Evolutionary conservation across 805 yeast genomes (phyloP), one percentile per base, ranked within the genome.

Genomic region (Clavispora asparagi): DNA sequence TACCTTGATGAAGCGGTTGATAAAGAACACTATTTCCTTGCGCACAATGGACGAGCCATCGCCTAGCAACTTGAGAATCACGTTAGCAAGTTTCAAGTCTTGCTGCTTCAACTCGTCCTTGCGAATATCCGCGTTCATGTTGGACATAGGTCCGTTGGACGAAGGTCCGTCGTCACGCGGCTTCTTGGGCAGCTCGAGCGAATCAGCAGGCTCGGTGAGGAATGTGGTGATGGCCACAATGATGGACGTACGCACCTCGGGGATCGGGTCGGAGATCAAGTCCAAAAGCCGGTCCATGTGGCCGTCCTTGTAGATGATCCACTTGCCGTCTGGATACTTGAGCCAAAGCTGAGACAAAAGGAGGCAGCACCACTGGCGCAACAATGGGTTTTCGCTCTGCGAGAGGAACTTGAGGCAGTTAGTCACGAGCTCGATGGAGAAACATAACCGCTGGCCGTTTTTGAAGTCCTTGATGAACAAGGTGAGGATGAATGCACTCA

Each of bases 21-120:
- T 77, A 57, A 87, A 87, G 25, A 83, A 82, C 7, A 87, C 80
- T 9, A 88, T 78, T 61, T 94, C 98, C 52, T 89, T 82, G 47
- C 99, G 70, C 1, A 94, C 97, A 54, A 92, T 67, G 0, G 96
- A 81, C 0, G 96, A 87, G 0, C 96, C 98, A 65, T 94, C 98
- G 40, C 86, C 84, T 2, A 89, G 76, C 28, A 87, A 65, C 12
- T 79, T 72, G 28, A 91, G 62, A 0, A 89, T 79, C 0, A 83
- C 79, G 48, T 82, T 77, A 1, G 95, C 87, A 32, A 90, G 69
- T 44, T 77, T 78, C 17, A 85, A 70, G 56, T 89, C 95, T 54
- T 83, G 87, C 48, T 79, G 81, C 56, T 75, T 80, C 48, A 83
- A 61, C 51, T 79, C 85, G 43, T 68, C 72, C 47, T 56, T 61